Base-by-base conservation (phyloP, 2,329 filamentous ascomycete species). In the Aspergillus flavus region DNA sequence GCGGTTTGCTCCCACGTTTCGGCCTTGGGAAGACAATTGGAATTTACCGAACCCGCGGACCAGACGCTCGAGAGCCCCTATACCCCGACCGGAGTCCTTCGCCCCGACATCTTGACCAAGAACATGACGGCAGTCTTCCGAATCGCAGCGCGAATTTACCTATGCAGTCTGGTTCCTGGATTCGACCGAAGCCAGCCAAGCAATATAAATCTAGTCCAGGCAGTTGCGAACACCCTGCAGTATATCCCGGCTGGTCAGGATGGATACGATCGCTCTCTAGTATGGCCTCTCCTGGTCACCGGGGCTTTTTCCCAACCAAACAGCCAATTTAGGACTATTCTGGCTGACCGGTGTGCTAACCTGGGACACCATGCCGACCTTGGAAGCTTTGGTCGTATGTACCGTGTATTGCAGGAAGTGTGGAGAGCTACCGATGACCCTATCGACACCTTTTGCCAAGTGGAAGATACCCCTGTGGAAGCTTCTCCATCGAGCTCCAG, bases 91-190 rank as follows among this genome's bases (percentile, higher is more conserved):
- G 92, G 92, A 63, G 88, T 89, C 54, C 86, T 97, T 69, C 89
- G 89, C 61, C 91, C 94, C 3, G 91, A 91, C 74, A 91, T 96
- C 78, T 86, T 98, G 67, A 90, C 89, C 75, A 89, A 87, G 78
- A 97, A 96, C 83, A 93, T 98, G 79, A 96, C 93, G 0, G 86
- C 90, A 46, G 89, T 96, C 50, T 99, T 96, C 87, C 92, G 94
- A 72, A 83, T 96, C 59, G 94, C 94, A 2, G 94, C 94, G 3
- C 91, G 94, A 74, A 93, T 99, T 80, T 97, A 97, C 80, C 89
- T 98, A n/a, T 97, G 93, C 87, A 94, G 92, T 74, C 85, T 99
- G 41, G 92, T 98, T 0, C 94, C 94, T 0, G 93, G 93, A 61
- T 95, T 94, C 80, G 89, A 90, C 71, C 91, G 91, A 55, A 85